Evolutionary conservation across 2,329 filamentous ascomycete species (phyloP).

Genomic region (Apiospora aurea): DNA sequence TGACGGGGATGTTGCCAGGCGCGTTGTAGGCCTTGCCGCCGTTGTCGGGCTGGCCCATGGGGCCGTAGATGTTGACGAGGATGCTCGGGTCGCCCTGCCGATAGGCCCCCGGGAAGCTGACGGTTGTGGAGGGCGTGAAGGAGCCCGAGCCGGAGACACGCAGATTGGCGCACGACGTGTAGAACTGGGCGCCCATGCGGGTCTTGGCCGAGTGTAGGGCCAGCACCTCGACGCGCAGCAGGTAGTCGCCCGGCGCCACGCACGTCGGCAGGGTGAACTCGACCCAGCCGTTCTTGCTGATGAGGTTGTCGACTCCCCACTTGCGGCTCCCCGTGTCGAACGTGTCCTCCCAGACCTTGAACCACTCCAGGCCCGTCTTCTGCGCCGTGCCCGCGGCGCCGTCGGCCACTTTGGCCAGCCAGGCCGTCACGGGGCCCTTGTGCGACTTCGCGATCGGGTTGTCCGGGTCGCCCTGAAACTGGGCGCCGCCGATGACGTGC

Average conservation of each 20-base stretch:
- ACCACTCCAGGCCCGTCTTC: conserved; percentile 60
- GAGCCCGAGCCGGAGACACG: conserved; percentile 47
- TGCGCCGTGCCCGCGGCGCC: conserved; percentile 51
- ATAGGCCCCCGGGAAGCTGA: conserved; percentile 56
- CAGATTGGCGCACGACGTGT: conserved; percentile 49
- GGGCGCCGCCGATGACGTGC: conserved; percentile 61
- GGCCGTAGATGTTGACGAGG: conserved; percentile 55
- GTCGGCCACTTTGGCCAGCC: conserved; percentile 60
- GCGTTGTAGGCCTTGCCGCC: conserved; percentile 47
- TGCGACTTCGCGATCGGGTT: conserved; percentile 63
- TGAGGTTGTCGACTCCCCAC: conserved; percentile 54
- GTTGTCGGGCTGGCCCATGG: conserved; percentile 49
- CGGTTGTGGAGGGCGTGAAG: conserved; percentile 45
- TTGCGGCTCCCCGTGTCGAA: conserved; percentile 50
- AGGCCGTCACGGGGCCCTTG: conserved; percentile 61
- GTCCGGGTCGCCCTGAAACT: conserved; percentile 55
- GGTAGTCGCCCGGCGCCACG: conserved; percentile 61
- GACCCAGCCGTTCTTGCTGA: conserved; percentile 51
- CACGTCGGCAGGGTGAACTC: conserved; percentile 58
- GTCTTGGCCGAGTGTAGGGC: conserved; percentile 59
- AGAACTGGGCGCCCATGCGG: conserved; percentile 50
- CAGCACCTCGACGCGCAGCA: conserved; percentile 61
- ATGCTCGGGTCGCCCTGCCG: conserved; percentile 52
- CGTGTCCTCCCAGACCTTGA: conserved; percentile 62
- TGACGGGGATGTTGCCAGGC: conserved; percentile 6